These are phyloP conservation scores for Colletotrichum sp. DNA, from an alignment of 2,329 filamentous ascomycete species.

Conservation along the genomic window DNA sequence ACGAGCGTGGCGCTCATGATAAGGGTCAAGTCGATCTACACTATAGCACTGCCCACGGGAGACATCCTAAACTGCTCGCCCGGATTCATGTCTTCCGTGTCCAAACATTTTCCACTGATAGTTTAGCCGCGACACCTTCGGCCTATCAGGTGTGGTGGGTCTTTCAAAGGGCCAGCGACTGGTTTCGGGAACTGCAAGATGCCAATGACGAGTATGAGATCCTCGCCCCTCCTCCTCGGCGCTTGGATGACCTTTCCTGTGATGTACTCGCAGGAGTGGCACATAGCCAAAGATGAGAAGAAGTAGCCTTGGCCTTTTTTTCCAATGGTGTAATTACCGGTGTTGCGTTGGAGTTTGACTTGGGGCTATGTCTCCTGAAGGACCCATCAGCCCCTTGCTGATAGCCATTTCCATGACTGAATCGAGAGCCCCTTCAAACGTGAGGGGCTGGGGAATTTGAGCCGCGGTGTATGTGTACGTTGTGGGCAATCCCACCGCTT, in stretches of 20 bases:
- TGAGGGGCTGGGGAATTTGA: background rate
- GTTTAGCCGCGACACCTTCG: background rate
- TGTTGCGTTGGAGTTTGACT: background rate
- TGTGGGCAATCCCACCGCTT: background rate
- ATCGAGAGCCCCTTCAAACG: background rate
- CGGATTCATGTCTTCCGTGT: background rate
- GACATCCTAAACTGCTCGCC: background rate
- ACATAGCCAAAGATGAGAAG: background rate
- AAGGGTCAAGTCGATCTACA: background rate
- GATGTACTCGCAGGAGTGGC: background rate
- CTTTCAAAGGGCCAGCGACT: background rate
- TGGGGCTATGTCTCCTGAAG: background rate
- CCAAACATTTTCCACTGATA: background rate
- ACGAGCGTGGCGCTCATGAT: background rate
- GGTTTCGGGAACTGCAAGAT: background rate
- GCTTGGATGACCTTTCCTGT: background rate
- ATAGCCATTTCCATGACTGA: background rate
- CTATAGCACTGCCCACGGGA: background rate
- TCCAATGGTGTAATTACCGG: background rate
- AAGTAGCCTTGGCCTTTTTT: background rate
- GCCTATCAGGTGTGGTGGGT: rapidly evolving
- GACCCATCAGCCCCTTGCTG: background rate
- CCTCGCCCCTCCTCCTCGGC: background rate
- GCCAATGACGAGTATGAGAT: background rate
- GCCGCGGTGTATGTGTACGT: background rate